A percentile compares a stretch with the other conserved stretches of the same genome.
Conservation (phyloP, 2,329 filamentous ascomycete genomes). For the Decorospora gaudefroyi region DNA sequence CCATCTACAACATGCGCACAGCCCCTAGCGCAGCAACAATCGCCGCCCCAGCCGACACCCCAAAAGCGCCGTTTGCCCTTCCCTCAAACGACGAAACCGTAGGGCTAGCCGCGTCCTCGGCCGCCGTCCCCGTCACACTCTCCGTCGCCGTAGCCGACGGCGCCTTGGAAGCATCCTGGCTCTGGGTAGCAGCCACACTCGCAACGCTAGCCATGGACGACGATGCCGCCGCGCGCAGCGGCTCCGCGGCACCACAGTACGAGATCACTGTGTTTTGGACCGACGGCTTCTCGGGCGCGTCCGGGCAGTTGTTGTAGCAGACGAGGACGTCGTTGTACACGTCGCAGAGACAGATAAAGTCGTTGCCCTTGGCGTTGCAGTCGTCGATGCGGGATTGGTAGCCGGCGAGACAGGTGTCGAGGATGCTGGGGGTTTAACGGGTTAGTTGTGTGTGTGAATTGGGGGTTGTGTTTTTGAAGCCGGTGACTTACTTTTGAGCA, state of each 20-base stretch:
- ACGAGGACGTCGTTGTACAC: conserved; percentile 59
- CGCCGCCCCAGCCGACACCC: conserved; percentile 29
- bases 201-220: conserved; percentile 24
- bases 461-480: not conserved
- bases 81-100: conserved; percentile 23
- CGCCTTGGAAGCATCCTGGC: conserved; percentile 11
- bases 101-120: conserved; percentile 3
- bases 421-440: conserved; percentile 51
- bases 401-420: conserved; percentile 54
- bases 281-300: conserved; percentile 46
- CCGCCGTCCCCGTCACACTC: not conserved
- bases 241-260: conserved; percentile 51
- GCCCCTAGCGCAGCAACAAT: conserved; percentile 31
- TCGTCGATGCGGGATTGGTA: conserved; percentile 50
- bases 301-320: conserved; percentile 69
- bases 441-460: not conserved
- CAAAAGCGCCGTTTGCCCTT: conserved; percentile 17
- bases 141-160: conserved; percentile 6
- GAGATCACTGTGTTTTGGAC: conserved; percentile 44
- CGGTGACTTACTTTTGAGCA: conserved; percentile 46
- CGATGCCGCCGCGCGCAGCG: conserved; percentile 32
- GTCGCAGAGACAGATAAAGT: conserved; percentile 63
- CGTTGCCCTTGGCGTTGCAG: conserved; percentile 51
- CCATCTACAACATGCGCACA: conserved; percentile 24
- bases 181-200: conserved; percentile 27